Percentiles rank a stretch among this genome's conserved stretches.
These are phyloP conservation scores for Hagleromyces aurorensis DNA, from an alignment of 805 yeast genomes.

Conservation along the genomic window DNA sequence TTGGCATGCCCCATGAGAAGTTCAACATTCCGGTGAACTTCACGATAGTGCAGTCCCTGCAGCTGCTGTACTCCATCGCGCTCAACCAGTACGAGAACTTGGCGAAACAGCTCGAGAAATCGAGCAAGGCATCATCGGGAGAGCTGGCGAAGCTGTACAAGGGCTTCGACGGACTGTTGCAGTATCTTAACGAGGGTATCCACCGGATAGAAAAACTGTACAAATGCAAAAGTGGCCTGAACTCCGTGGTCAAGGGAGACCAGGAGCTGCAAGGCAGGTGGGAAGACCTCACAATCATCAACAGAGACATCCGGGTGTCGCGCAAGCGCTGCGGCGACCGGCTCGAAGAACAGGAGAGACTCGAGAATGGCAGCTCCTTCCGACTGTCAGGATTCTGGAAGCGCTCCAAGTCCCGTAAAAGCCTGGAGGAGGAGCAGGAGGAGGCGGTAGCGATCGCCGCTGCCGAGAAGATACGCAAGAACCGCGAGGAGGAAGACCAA, in stretches of 20 bases:
- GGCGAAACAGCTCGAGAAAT: conserved; percentile 6
- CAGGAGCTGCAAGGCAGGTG: conserved; percentile 11
- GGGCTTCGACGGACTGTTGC: conserved; percentile 13
- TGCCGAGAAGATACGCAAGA: conserved; percentile 18
- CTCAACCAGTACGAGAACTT: conserved; percentile 18
- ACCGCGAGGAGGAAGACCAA: conserved; percentile 10
- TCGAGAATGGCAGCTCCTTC: conserved; percentile 6
- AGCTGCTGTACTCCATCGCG: conserved; percentile 24
- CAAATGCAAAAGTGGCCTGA: conserved; percentile 12
- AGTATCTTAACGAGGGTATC: conserved; percentile 24
- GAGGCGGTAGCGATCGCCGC: conserved; percentile 18
- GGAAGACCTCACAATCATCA: conserved; percentile 25
- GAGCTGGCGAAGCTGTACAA: conserved; percentile 10
- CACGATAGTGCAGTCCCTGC: conserved; percentile 24
- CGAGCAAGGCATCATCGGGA: conserved; percentile 5
- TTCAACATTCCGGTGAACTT: conserved; percentile 25
- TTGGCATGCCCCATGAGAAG: conserved; percentile 20
- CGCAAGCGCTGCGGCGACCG: conserved; percentile 12
- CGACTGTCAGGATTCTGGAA: conserved; percentile 5
- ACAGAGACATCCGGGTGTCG: conserved; percentile 22
- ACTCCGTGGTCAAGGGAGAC: conserved; percentile 7
- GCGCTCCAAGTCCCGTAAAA: conserved; percentile 4
- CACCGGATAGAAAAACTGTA: conserved; percentile 17
- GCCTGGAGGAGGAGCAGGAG: conserved; percentile 14
- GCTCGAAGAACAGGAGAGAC: conserved; percentile 6